These are phyloP conservation scores for Boletus eberwhitei DNA, from an alignment of 768 basidiomycete genomes.

Conservation along the genomic window DNA sequence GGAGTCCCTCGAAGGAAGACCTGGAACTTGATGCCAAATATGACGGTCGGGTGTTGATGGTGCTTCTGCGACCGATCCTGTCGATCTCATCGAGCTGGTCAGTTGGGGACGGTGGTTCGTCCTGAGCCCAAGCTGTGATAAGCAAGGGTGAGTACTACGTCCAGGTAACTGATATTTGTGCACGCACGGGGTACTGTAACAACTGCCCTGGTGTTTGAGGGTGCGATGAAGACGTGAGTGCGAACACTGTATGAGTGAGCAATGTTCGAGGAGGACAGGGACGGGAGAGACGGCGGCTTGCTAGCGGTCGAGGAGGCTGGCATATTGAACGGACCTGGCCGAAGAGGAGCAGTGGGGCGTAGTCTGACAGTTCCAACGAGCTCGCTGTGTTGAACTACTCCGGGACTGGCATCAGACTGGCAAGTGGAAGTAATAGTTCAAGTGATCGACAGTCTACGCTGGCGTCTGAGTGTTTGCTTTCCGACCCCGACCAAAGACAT, in stretches of 20 bases:
- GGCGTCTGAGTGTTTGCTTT: constrained; percentile 11
- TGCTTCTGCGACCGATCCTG: constrained; percentile 28
- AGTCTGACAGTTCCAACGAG: not conserved
- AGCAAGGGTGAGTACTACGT: constrained; percentile 5
- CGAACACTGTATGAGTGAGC: constrained; percentile 30
- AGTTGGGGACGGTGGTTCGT: constrained; percentile 76
- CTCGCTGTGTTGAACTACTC: not conserved
- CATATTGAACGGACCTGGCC: constrained; percentile 10
- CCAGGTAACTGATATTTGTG: not conserved
- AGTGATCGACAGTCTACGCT: too few species aligned
- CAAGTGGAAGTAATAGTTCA: not conserved
- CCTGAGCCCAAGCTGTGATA: constrained; percentile 71
- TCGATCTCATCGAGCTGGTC: constrained; percentile 39
- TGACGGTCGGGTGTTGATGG: constrained; percentile 42
- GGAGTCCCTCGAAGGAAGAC: constrained; percentile 37
- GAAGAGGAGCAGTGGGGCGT: not conserved
- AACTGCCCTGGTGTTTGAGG: constrained; percentile 51
- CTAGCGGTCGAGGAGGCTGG: constrained; percentile 12
- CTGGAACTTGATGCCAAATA: constrained; percentile 51
- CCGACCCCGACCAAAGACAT: constrained; percentile 17
- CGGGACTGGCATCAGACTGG: not conserved
- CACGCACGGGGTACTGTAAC: constrained; percentile 69
- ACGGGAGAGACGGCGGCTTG: constrained; percentile 21
- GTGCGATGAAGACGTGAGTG: constrained; percentile 19
- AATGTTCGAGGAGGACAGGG: constrained; percentile 26